These are phyloP conservation scores for Fusarium duplospermum DNA, from an alignment of 2,329 filamentous ascomycete species.

Conservation along the genomic window DNA sequence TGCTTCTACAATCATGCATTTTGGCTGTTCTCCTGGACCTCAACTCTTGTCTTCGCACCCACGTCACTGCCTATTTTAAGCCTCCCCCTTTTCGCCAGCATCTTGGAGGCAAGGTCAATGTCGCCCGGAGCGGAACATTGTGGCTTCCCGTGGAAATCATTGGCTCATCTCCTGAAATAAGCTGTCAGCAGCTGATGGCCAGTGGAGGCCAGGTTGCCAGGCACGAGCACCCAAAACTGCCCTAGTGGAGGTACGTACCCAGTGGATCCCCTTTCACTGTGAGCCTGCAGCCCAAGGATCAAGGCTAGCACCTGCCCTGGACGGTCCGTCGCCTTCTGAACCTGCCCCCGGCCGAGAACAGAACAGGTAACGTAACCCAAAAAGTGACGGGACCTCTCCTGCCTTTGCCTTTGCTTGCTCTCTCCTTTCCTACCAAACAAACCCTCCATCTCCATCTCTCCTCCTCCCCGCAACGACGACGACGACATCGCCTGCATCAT, in stretches of 20 bases:
- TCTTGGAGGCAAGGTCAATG: conserved; percentile 31
- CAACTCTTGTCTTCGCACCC: background rate
- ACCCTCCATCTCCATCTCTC: conserved; percentile 34
- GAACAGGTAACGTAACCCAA: conserved; percentile 50
- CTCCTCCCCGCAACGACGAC: conserved; percentile 30
- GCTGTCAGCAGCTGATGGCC: conserved; percentile 30
- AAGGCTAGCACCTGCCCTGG: conserved; percentile 23
- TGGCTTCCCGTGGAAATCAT: conserved; percentile 2
- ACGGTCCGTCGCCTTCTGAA: conserved; percentile 17
- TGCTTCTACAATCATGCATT: background rate
- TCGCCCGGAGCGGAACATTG: conserved; percentile 35
- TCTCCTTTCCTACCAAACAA: conserved; percentile 43
- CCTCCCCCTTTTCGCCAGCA: conserved; percentile 34
- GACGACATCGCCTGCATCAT: conserved; percentile 41
- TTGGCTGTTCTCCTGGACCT: background rate
- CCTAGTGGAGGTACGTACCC: conserved; percentile 26
- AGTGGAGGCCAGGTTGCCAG: conserved; percentile 19
- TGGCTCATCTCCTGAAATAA: conserved; percentile 16
- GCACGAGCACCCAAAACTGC: conserved; percentile 1
- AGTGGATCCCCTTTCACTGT: background rate
- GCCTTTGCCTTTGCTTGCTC: conserved; percentile 9
- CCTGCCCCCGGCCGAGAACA: conserved; percentile 42
- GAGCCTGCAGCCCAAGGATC: background rate
- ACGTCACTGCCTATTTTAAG: conserved; percentile 8
- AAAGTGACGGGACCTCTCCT: conserved; percentile 36